Evolutionary conservation across 2,329 filamentous ascomycete species (phyloP).

Genomic region (Proliferodiscus dingleyae): DNA sequence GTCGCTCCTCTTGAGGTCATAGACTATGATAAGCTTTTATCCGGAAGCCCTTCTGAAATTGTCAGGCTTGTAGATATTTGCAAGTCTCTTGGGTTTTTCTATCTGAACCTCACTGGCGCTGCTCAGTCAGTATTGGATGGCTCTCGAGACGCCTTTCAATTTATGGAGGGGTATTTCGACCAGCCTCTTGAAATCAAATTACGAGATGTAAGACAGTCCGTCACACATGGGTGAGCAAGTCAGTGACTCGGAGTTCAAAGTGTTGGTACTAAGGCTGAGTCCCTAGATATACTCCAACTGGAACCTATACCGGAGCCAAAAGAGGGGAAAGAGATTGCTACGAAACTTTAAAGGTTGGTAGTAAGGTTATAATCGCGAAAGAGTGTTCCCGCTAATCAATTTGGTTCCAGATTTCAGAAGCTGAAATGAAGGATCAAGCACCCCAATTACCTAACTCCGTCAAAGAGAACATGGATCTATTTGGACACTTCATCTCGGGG

Average conservation of each 20-base stretch:
- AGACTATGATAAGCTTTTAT: background rate
- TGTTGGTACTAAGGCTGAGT: constrained; percentile 3
- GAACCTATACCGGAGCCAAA: constrained; percentile 5
- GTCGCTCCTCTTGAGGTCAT: background rate
- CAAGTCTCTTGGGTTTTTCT: constrained; percentile 7
- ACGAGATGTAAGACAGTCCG: constrained; percentile 7
- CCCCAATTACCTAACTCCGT: background rate
- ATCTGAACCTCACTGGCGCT: constrained; percentile 5
- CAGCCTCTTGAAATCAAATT: constrained; percentile 3
- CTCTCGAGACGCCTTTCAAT: constrained; percentile 1
- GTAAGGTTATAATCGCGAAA: background rate
- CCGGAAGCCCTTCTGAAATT: background rate
- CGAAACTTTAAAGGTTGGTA: background rate
- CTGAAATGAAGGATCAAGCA: background rate
- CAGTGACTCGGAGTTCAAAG: no score
- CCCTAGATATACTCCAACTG: constrained; percentile 1
- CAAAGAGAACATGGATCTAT: background rate
- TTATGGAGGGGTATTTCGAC: constrained; percentile 6
- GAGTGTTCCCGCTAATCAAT: background rate
- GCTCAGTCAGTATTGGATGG: constrained; percentile 1
- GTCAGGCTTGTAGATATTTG: constrained; percentile 4
- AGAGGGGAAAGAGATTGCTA: background rate
- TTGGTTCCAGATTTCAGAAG: background rate
- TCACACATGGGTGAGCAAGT: constrained; percentile 3
- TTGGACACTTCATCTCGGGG: background rate